Base-by-base conservation (phyloP, 495 filamentous ascomycete species). In the Pseudomonodictys pantanalensis region DNA sequence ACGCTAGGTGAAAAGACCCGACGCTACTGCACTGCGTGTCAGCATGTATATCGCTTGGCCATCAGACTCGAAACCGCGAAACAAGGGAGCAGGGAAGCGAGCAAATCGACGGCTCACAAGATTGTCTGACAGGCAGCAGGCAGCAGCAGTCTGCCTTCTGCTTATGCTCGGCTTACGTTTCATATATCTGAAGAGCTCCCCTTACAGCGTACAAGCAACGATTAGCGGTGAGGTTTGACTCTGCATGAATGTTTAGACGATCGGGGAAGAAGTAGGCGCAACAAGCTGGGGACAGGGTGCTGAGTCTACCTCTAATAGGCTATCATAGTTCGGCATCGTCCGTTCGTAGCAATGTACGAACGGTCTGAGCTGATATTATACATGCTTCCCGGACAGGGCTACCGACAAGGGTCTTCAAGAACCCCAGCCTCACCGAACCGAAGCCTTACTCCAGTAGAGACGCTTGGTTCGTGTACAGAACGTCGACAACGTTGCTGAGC, bases 391-490 rank as follows among this genome's bases (percentile, higher is more conserved):
- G 42, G 11, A 38, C 44, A 52, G 4, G 25, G 15, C 41, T 58
- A 18, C 32, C 18, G 17, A 42, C 43, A 28, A 48, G 43, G 12
- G 15, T 22, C 45, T 4, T 25, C 29, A 10, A 28, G 12, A 30
- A 8, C 24, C 28, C 10, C 9, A n/a, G 15, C 35, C 41, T 25
- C 23, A 17, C 22, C 49, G 15, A 23, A 17, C 41, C 60, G 24
- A 22, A 29, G 43, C 39, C 58, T 72, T 84, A 98, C 81, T 98
- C 93, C 68, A 98, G 77, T 79, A 92, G 78, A 38, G 91, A 95
- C 43, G 93, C 93, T 76, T 97, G 95, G 78, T 97, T 97, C 54
- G 91, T 90, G 77, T 97, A 98, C 66, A 98, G 78, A 65, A 91
- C 90, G 73, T 98, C 95, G 63, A 98, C 93, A 65, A 98, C 93